A percentile compares a stretch with the other conserved stretches of the same genome.
These are phyloP conservation scores for Phlebiopsis gigantea DNA, from an alignment of 768 basidiomycete species.

Conservation along the genomic window DNA sequence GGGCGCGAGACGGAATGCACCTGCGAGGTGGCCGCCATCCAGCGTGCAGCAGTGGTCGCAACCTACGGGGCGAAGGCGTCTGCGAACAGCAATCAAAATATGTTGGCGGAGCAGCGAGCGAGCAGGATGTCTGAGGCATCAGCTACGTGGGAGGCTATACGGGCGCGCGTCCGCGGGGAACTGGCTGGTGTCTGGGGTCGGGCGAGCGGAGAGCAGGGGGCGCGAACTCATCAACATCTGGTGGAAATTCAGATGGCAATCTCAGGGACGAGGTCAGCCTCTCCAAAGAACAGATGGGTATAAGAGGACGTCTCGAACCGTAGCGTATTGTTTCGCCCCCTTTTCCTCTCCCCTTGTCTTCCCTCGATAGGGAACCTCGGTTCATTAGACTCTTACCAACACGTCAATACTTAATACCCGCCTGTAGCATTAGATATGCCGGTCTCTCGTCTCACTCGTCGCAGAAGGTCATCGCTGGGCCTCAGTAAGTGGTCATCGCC, in stretches of 20 bases:
- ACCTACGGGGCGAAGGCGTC: neutral
- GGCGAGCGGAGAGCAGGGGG: neutral
- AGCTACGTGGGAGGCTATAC: too few species aligned
- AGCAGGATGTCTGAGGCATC: too few species aligned
- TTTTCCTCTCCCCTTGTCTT: conserved; percentile 10
- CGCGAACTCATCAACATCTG: conserved; percentile 5
- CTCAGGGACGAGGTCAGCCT: conserved; percentile 5
- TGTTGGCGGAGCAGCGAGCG: neutral
- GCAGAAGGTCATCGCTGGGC: conserved; percentile 38
- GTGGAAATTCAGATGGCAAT: conserved; percentile 12
- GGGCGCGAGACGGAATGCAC: neutral
- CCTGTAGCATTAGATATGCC: conserved; percentile 28
- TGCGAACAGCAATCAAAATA: neutral
- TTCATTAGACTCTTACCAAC: conserved; percentile 9
- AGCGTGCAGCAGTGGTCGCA: neutral
- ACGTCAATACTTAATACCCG: conserved; percentile 13
- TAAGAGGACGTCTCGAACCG: conserved; percentile 10
- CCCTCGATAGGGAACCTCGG: conserved; percentile 13
- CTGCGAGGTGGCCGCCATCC: neutral
- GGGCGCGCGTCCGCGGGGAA: too few species aligned
- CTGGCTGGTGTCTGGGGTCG: conserved; percentile 9
- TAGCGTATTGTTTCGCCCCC: conserved; percentile 5
- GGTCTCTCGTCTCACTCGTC: conserved; percentile 29
- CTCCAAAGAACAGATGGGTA: neutral
- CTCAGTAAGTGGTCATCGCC: conserved; percentile 21